Evolutionary conservation across 306 rosid genomes (phyloP), one percentile per base, ranked within the genome.

Genomic region (Quercus wislizeni): DNA sequence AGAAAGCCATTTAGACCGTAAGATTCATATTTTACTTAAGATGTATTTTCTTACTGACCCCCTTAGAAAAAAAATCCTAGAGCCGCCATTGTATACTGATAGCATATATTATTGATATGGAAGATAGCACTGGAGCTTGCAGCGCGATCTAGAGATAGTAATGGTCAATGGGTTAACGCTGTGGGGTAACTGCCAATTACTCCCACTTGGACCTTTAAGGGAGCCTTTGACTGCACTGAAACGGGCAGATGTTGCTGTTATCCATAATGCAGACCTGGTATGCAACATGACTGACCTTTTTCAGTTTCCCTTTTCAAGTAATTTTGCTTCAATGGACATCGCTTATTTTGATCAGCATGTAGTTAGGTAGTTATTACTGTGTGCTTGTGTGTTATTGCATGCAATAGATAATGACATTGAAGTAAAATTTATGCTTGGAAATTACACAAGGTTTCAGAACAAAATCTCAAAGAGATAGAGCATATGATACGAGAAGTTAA

Each of bases 141-240:
- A 90, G 85, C 90, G 89, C 73, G 93, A 95, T 82, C 79, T 94
- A 78, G 97, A 92, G 81, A 86, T 95, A 76, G 92, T 91, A 74
- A 91, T 95, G 99, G 82, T 94, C 69, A 95, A 92, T 11, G 99
- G 96, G 81, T 80, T 92, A 77, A 87, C 86, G 78, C 87, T 87
- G 31, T 92, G 93, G 97, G 97, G 97, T 19, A 90, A 90, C 84
- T 72, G 79, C 70, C 90, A 78, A 69, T 85, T 91, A 18, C 46
- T 90, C 80, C 99, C 99, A 21, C 91, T 83, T 75, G 99, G 99
- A 82, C 99, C 99, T 25, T 80, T 95, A 79, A 91, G 98, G 89
- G 99, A 95, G 83, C 90, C 99, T 58, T 82, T 90, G 79, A 74
- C 74, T 65, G 95, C 90, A 5, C 95, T 95, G 70, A 58, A 64